phyloP scores from a whole-genome alignment of 805 yeast genomes.

The Zygoascus flipseniorum region DNA sequence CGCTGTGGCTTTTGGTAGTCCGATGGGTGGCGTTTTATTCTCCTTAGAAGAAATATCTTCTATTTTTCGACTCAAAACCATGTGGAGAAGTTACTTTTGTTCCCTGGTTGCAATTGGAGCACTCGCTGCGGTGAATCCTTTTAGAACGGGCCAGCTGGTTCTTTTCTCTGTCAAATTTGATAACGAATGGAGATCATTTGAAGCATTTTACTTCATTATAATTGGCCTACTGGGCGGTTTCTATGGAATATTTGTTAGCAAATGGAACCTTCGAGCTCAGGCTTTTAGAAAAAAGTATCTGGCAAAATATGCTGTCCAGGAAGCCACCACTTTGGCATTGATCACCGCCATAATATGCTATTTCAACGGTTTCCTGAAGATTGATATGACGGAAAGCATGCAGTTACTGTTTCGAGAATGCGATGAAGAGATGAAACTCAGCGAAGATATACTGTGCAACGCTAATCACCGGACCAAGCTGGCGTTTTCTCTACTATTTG shows the following conservation, averaged over 20 bases:
- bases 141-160: conserved; percentile 89
- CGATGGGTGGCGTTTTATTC: conserved; percentile 95
- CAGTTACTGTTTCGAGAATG: conserved; percentile 83
- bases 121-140: conserved; percentile 76
- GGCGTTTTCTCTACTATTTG: conserved; percentile 50
- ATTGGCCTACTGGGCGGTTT: conserved; percentile 88
- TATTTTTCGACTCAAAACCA: conserved; percentile 62
- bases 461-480: conserved; percentile 22
- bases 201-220: conserved; percentile 63
- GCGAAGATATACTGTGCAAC: conserved; percentile 20
- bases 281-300: conserved; percentile 68
- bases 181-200: conserved; percentile 77
- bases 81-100: conserved; percentile 90
- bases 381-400: conserved; percentile 97
- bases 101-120: conserved; percentile 81
- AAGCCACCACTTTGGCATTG: conserved; percentile 57
- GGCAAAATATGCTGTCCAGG: conserved; percentile 51
- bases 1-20: conserved; percentile 96
- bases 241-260: conserved; percentile 72
- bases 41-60: conserved; percentile 85
- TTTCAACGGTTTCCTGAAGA: conserved; percentile 67
- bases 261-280: conserved; percentile 66
- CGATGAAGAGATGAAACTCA: conserved; percentile 33
- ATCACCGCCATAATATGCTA: conserved; percentile 73
- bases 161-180: conserved; percentile 87